Conservation (phyloP, 2,329 filamentous ascomycete species). For the Fusarium palustre region DNA sequence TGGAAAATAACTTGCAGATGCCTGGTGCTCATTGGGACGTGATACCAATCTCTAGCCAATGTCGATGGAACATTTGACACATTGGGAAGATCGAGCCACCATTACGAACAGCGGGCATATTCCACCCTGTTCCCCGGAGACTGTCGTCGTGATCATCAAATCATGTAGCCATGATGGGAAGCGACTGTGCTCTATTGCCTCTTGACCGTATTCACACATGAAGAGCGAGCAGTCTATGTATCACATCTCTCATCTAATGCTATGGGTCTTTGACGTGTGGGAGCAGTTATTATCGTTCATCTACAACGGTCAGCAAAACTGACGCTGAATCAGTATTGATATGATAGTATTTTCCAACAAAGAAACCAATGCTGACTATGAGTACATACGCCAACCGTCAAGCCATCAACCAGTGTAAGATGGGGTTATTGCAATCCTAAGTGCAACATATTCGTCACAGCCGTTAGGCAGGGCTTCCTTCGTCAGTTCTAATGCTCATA, state of each 20-base stretch:
- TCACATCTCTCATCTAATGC: background rate
- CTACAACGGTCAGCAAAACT: background rate
- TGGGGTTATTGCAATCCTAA: background rate
- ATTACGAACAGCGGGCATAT: background rate
- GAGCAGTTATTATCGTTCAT: background rate
- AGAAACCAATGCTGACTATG: background rate
- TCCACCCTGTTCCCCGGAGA: conserved; percentile 18
- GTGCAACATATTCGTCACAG: conserved; percentile 1
- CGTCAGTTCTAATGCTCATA: background rate
- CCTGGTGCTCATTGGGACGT: background rate
- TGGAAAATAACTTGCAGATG: background rate
- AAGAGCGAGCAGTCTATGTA: background rate
- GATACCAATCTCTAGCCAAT: background rate
- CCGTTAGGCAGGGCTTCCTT: background rate
- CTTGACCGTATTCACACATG: background rate
- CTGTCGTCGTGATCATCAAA: conserved; percentile 14
- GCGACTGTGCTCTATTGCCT: conserved; percentile 8
- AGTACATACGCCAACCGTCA: background rate
- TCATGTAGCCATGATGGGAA: background rate
- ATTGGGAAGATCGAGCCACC: background rate
- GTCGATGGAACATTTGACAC: background rate
- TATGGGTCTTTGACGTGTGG: background rate
- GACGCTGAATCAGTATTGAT: background rate
- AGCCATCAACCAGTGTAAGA: background rate
- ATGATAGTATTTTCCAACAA: background rate